Percentiles rank a stretch among this genome's conserved stretches.
These are phyloP conservation scores for Hypoxylon sp. DNA, from an alignment of 2,329 filamentous ascomycete species.

Conservation along the genomic window DNA sequence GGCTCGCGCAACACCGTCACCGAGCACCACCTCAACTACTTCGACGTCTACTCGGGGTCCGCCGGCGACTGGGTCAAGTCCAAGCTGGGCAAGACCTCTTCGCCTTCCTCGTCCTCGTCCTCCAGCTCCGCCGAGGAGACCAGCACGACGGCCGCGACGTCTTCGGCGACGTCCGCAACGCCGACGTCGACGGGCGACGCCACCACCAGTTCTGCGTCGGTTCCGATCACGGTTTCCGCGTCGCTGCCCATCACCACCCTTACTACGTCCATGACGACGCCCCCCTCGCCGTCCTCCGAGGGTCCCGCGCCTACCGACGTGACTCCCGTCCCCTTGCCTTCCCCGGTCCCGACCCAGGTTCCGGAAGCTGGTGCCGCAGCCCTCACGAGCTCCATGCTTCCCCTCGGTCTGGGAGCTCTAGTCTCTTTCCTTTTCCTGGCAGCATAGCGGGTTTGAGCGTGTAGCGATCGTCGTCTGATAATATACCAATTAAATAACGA, in stretches of 20 bases:
- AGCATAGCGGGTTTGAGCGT: not conserved
- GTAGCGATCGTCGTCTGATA: not conserved
- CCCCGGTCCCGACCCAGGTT: conserved; percentile 1
- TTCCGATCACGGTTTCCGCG: not conserved
- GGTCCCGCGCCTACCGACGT: conserved; percentile 17
- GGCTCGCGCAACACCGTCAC: conserved; percentile 15
- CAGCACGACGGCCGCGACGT: not conserved
- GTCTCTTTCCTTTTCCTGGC: conserved; percentile 3
- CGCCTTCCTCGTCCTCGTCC: conserved; percentile 3
- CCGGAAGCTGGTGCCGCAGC: conserved; percentile 7
- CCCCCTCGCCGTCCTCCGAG: too few species aligned
- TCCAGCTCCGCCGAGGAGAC: conserved; percentile 5
- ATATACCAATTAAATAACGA: not conserved
- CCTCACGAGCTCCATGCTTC: not conserved
- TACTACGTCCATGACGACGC: not conserved
- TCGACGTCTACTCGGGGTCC: conserved; percentile 39
- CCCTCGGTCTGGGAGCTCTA: not conserved
- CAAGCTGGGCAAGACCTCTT: conserved; percentile 1
- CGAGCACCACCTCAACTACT: conserved; percentile 44
- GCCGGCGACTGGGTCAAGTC: conserved; percentile 43
- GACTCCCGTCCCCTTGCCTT: not conserved
- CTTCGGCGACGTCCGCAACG: not conserved
- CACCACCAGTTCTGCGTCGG: not conserved
- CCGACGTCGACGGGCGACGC: not conserved
- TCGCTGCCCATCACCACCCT: not conserved